These are phyloP conservation scores for Trypanosoma brucei DNA, from an alignment of 208 protist species.

Conservation along the genomic window DNA sequence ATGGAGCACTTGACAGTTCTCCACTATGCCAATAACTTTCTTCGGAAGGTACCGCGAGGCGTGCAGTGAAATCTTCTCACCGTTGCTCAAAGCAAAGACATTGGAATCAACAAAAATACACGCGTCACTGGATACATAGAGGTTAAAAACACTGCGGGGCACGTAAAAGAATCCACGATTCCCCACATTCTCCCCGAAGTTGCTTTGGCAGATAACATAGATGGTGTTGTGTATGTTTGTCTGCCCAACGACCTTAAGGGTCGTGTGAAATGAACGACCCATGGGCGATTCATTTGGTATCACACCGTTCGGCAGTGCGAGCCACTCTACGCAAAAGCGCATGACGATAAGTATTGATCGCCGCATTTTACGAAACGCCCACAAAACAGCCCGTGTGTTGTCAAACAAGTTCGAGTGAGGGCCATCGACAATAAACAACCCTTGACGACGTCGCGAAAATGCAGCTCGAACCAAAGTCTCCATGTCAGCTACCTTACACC, in stretches of 20 bases:
- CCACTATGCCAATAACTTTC: neutral
- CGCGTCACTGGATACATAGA: slow-evolving; percentile 27
- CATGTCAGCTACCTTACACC: slow-evolving; percentile 30
- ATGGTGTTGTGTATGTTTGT: slow-evolving; percentile 42
- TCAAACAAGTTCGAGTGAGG: slow-evolving; percentile 70
- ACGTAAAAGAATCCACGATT: slow-evolving; percentile 65
- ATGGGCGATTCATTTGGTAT: slow-evolving; percentile 29
- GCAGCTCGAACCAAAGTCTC: slow-evolving; percentile 36
- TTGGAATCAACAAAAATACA: slow-evolving; percentile 58
- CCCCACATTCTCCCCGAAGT: slow-evolving; percentile 51
- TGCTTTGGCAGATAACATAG: slow-evolving; percentile 71
- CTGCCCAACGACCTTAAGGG: slow-evolving; percentile 73
- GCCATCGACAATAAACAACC: slow-evolving; percentile 62
- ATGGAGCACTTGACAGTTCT: slow-evolving; percentile 8
- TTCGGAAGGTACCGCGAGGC: slow-evolving; percentile 13
- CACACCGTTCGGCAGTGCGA: slow-evolving; percentile 47
- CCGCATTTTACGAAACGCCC: slow-evolving; percentile 61
- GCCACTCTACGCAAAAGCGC: slow-evolving; percentile 60
- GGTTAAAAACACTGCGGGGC: slow-evolving; percentile 54
- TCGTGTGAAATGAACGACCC: slow-evolving; percentile 58
- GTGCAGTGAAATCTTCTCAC: slow-evolving; percentile 5
- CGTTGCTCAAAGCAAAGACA: slow-evolving; percentile 14
- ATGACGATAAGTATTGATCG: slow-evolving; percentile 58
- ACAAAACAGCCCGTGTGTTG: slow-evolving; percentile 65
- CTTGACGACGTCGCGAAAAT: slow-evolving; percentile 54